Evolutionary conservation across 116 monocot genomes (phyloP).

Genomic region (Trichopus zeylanicus): DNA sequence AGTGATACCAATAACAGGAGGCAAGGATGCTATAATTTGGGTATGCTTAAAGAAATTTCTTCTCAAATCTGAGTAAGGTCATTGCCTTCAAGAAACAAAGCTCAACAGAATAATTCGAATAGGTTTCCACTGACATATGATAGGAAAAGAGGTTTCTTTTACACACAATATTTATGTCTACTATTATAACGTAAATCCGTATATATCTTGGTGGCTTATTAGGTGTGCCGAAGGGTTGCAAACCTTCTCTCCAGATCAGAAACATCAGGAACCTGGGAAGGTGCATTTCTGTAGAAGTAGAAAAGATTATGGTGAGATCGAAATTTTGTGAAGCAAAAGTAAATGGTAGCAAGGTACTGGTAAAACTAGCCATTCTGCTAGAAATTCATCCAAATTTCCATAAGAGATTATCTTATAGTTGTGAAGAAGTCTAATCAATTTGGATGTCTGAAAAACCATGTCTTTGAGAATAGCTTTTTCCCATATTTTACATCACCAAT

Average conservation of each 20-base stretch:
- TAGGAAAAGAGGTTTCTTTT: neutral
- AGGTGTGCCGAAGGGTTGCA: conserved; percentile 71
- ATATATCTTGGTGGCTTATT: conserved; percentile 3
- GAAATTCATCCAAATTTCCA: no score
- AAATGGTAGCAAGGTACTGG: no score
- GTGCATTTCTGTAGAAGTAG: conserved; percentile 32
- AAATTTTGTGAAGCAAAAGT: no score
- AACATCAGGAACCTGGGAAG: conserved; percentile 42
- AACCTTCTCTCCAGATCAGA: conserved; percentile 87
- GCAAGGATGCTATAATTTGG: no score
- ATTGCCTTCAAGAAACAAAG: neutral
- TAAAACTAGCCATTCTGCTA: no score
- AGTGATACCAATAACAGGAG: neutral
- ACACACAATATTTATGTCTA: neutral
- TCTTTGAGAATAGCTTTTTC: no score
- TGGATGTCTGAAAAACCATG: no score
- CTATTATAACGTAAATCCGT: no score
- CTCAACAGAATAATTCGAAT: neutral
- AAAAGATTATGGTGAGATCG: neutral
- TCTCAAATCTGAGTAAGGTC: neutral
- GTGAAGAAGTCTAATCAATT: no score
- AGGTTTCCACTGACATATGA: neutral
- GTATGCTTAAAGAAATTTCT: no score
- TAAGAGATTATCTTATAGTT: no score
- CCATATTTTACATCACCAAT: no score